Evolutionary conservation across 1,284 basidiomycete species (phyloP), one percentile per base, ranked within the genome.

Genomic region (Neotropicomus parvogracilis): DNA sequence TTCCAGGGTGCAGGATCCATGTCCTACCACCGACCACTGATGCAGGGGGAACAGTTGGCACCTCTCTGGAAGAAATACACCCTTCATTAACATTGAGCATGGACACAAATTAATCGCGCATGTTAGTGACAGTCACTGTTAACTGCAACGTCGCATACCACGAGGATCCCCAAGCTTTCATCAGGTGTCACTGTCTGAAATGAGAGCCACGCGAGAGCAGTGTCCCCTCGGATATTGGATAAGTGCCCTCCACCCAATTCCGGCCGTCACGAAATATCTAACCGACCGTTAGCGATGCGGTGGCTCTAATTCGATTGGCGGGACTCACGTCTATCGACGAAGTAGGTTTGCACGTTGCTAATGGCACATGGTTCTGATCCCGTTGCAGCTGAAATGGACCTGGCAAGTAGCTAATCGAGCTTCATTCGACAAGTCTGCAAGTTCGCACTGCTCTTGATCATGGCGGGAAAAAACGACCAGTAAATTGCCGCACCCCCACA

Each of bases 241-340:
- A 75, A 60, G 31, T 66, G 54, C 74, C 73, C 49, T 70, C 70
- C 44, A 57, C 50, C 71, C 71, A 75, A 28, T 70, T 69, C 27
- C 64, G 60, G 34, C 70, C 73, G 27, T 70, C 71, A 29, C 70
- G 70, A 58, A 75, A 75, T 49, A 77, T 79, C 70, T 79, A 67
- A 28, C 14, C 44, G 41, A 38, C 13, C 40, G 44, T 53, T 40
- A 61, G 45, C 36, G 44, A 31, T 28, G 41, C 17, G 19, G 19
- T 43, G 27, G 39, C 28, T 43, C 41, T 28, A 8, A 29, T 40
- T 46, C 11, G 28, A 69, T 61, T 43, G 35, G 57, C 40, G 38
- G 21, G 44, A 70, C 73, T 68, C 63, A 74, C 71, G 58, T 70
- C 73, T 52, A 70, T 67, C 54, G 69, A 58, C 24, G 66, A 49